These are phyloP conservation scores for Prunus davidiana DNA, from an alignment of 306 rosid genomes.

Conservation along the genomic window DNA sequence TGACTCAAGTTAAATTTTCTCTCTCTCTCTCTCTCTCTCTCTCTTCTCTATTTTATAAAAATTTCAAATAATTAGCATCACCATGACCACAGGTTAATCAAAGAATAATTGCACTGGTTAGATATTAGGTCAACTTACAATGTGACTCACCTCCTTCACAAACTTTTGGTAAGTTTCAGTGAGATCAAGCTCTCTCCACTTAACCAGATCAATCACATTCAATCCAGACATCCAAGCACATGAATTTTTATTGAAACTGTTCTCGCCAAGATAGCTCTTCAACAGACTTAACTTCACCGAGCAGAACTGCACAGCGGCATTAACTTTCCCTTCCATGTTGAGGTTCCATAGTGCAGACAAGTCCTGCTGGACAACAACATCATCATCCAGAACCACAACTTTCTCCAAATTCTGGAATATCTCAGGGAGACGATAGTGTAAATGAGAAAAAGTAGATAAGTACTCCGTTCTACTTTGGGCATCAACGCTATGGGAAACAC, in stretches of 20 bases:
- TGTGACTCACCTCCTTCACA: slow-evolving; percentile 60
- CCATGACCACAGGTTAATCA: slow-evolving; percentile 6
- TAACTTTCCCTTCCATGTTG: slow-evolving; percentile 79
- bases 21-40: background rate
- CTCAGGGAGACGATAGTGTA: slow-evolving; percentile 83
- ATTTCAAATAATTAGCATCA: background rate
- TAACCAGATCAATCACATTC: slow-evolving; percentile 80
- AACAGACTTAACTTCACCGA: slow-evolving; percentile 66
- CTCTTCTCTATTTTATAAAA: background rate
- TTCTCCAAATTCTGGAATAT: slow-evolving; percentile 72
- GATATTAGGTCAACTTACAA: slow-evolving; percentile 2
- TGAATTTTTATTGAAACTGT: slow-evolving; percentile 38
- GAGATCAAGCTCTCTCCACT: slow-evolving; percentile 87
- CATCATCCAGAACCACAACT: slow-evolving; percentile 87
- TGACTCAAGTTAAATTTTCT: background rate
- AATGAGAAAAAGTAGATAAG: slow-evolving; percentile 81
- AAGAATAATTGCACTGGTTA: background rate
- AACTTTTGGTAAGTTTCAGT: slow-evolving; percentile 59
- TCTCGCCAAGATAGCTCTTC: slow-evolving; percentile 60
- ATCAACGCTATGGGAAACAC: slow-evolving; percentile 54
- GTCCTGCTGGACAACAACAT: slow-evolving; percentile 84
- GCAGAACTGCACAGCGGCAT: slow-evolving; percentile 78
- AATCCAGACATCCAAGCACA: slow-evolving; percentile 96
- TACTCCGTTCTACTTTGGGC: slow-evolving; percentile 70
- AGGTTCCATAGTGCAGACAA: slow-evolving; percentile 81